Base-by-base conservation (phyloP, 2,329 filamentous ascomycete genomes). In the Penicillium sp. region DNA sequence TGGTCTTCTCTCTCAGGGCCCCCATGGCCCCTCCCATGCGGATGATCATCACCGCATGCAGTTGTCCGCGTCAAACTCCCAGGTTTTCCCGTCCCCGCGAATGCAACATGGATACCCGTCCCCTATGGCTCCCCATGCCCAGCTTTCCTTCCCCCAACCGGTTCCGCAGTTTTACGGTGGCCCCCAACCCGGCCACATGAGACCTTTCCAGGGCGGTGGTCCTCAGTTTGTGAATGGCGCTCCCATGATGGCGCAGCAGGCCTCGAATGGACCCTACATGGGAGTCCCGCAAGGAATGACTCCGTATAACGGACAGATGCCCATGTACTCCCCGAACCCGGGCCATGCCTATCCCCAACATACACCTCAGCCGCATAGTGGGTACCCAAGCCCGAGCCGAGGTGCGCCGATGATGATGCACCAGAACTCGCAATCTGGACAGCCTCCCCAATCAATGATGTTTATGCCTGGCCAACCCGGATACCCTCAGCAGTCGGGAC, bases 401-500 rank as follows among this genome's bases (percentile, higher is more conserved):
- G 87, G 88, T 21, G 91, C 94, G 13, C 88, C 91, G 2, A 91
- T 95, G 87, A 97, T 97, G 93, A 90, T 88, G 69, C 93, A 93
- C 65, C 91, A 96, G 77, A 91, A 91, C 55, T 97, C 93, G 29
- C 93, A 97, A 70, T 93, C 96, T 73, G 92, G 93, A 41, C 91
- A 95, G 71, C 81, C 81, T 56, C 80, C 81, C 48, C 80, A 86
- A 79, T 68, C 85, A 81, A 77, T 93, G 84, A 80, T 89, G 84
- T 83, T 80, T 62, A 90, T 93, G 87, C 89, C 87, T 68, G 89
- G 87, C 69, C 89, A 91, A 71, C 89, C 89, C 38, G 85, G 86
- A 53, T 92, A 89, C 74, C 84, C 86, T 33, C 89, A 89, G 65
- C 89, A 89, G 64, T 84, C 85, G 63, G 86, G 83, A 67, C 88